Base-by-base conservation (phyloP, 768 basidiomycete genomes). In the Suillus weaverae region DNA sequence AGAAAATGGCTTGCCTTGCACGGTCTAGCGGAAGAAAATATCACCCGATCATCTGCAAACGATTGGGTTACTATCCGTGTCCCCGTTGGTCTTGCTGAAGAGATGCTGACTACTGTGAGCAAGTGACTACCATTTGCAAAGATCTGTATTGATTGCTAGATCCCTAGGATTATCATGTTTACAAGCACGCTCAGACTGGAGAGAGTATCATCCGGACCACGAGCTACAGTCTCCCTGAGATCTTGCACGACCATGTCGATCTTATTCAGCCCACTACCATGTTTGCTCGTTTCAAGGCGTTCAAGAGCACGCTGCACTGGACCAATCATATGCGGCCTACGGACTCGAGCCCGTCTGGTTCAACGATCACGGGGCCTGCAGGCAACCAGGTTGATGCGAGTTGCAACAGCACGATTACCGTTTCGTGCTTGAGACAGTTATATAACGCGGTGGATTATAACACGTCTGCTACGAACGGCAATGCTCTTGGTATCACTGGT, bases 221-320 rank as follows among this genome's bases (percentile, higher is more conserved):
- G 5, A 79, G 78, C 64, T 92, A 90, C 77, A 87, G 85, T 68
- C 81, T 92, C 22, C 90, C 90, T 0, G 79, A 80, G 60, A 65
- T 82, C 63, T 73, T 91, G 54, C 81, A 87, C 68, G 76, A 78
- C 5, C 88, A 91, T 70, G 71, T 91, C 63, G 88, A 90, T 43
- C 73, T 91, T 33, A 78, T 92, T 36, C 89, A 91, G 67, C 90
- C 91, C 0, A 91, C 90, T 2, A 91, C 89, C 2, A 82, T 85
- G 72, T 92, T 91, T 68, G 78, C 81, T 51, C 82, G 81, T 63
- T 74, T 78, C 64, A 83, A 80, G 66, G 75, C 75, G 10, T 75
- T 83, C 63, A 79, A 69, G 62, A 80, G 81, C 7, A 84, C 78
- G 0, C 69, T 85, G 32, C 76, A 78, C 62, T 77, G 70, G 70